Evolutionary conservation across 139 green algal genomes (phyloP).

Genomic region (Tetradesmus lagerheimii): DNA sequence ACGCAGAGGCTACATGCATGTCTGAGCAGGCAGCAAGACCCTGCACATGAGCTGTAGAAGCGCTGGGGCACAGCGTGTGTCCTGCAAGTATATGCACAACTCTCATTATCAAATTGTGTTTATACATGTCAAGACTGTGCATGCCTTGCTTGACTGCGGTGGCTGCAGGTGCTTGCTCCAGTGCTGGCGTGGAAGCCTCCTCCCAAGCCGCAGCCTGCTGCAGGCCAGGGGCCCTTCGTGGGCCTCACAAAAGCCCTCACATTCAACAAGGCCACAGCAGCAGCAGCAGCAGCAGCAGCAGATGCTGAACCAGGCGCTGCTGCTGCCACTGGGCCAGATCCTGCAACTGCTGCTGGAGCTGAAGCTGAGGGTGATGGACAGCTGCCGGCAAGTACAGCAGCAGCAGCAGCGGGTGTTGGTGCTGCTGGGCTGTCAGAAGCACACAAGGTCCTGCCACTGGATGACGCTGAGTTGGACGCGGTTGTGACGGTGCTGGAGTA

Average conservation of each 20-base stretch:
- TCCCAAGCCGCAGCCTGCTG: not conserved
- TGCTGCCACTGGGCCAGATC: not conserved
- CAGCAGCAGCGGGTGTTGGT: not conserved
- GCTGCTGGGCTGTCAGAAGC: not conserved
- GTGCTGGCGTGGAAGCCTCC: constrained; percentile 41
- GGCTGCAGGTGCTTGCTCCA: not conserved
- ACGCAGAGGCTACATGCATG: too few species aligned
- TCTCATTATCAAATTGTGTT: too few species aligned
- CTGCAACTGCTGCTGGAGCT: not conserved
- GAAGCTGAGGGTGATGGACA: not conserved
- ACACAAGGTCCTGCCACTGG: constrained; percentile 19
- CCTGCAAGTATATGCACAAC: too few species aligned
- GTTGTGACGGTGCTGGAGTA: constrained; percentile 45
- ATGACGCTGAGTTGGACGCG: constrained; percentile 37
- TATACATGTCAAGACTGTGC: too few species aligned
- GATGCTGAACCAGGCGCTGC: not conserved
- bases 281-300: not conserved
- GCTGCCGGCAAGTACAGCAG: not conserved
- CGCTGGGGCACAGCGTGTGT: too few species aligned
- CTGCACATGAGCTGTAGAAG: too few species aligned
- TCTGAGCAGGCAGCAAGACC: too few species aligned
- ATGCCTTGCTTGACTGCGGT: too few species aligned
- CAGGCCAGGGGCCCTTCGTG: constrained; percentile 12
- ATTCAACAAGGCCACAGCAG: not conserved
- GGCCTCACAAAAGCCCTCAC: constrained; percentile 37